Evolutionary conservation across 805 yeast genomes (phyloP).

Genomic region (Pichia paraexigua): DNA sequence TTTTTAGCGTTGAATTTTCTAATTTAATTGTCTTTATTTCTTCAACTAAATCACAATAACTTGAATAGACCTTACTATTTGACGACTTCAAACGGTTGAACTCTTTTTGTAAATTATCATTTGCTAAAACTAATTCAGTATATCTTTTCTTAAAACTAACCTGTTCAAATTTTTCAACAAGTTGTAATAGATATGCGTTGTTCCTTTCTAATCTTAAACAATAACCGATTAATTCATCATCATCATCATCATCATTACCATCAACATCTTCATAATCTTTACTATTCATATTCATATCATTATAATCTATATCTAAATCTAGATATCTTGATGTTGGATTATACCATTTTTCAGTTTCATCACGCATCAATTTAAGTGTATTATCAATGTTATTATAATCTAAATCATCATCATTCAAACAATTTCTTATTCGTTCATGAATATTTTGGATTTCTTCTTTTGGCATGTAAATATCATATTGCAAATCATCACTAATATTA

Average conservation of each 20-base stretch:
- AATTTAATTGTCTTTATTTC: conserved; percentile 4
- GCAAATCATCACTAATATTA: neutral
- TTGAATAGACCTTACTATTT: conserved; percentile 20
- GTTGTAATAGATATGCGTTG: conserved; percentile 8
- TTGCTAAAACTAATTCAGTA: conserved; percentile 4
- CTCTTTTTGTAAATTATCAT: conserved; percentile 10
- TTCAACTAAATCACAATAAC: conserved; percentile 19
- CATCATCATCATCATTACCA: neutral
- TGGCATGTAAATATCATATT: neutral
- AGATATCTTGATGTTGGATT: neutral
- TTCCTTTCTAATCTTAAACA: conserved; percentile 16
- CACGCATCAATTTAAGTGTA: conserved; percentile 19
- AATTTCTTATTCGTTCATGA: conserved; percentile 8
- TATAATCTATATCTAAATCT: neutral
- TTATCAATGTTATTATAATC: conserved; percentile 15
- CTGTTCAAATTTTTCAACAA: conserved; percentile 14
- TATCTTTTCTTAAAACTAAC: conserved; percentile 17
- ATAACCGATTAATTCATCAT: conserved; percentile 9
- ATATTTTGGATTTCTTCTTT: conserved; percentile 1
- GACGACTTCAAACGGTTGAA: conserved; percentile 16
- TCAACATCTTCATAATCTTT: neutral
- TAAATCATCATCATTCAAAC: conserved; percentile 11
- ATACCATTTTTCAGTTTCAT: conserved; percentile 13
- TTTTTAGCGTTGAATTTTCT: neutral
- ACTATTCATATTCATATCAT: neutral